phyloP scores from a whole-genome alignment of 129 eudicot genomes.

The Helianthus tuberosus region DNA sequence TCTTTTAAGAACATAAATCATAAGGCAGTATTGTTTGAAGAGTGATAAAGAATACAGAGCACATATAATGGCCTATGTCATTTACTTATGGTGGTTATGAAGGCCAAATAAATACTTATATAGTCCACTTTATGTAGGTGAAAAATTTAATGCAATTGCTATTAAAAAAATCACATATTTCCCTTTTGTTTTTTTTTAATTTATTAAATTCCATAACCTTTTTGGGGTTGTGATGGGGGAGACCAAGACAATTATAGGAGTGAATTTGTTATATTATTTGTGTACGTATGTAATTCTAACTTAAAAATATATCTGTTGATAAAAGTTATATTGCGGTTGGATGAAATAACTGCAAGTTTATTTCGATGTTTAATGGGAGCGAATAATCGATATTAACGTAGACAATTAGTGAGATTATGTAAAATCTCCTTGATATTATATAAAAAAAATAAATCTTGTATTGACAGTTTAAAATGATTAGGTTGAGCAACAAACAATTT shows the following conservation, averaged over 20 bases:
- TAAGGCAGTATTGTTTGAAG: constrained; percentile 2
- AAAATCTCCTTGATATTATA: not conserved
- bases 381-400: not conserved
- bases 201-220: not conserved
- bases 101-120: constrained; percentile 22
- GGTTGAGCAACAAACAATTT: too few relatives aligned
- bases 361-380: not conserved
- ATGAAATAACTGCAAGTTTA: not conserved
- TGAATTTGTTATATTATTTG: not conserved
- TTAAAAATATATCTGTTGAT: not conserved
- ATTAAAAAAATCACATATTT: constrained; percentile 8
- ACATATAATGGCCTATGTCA: constrained; percentile 28
- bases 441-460: not conserved
- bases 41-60: constrained; percentile 17
- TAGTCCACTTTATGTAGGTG: constrained; percentile 36
- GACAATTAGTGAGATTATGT: not conserved
- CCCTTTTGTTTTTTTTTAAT: not conserved
- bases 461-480: not conserved
- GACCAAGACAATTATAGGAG: not conserved
- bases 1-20: not conserved
- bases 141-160: constrained; percentile 35
- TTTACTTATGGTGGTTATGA: constrained; percentile 41
- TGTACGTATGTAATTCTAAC: not conserved
- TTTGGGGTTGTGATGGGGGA: not conserved
- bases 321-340: not conserved